Evolutionary conservation across 2,329 filamentous ascomycete genomes (phyloP), one percentile per base, ranked within the genome.

Genomic region (Pleurostoma richardsiae): DNA sequence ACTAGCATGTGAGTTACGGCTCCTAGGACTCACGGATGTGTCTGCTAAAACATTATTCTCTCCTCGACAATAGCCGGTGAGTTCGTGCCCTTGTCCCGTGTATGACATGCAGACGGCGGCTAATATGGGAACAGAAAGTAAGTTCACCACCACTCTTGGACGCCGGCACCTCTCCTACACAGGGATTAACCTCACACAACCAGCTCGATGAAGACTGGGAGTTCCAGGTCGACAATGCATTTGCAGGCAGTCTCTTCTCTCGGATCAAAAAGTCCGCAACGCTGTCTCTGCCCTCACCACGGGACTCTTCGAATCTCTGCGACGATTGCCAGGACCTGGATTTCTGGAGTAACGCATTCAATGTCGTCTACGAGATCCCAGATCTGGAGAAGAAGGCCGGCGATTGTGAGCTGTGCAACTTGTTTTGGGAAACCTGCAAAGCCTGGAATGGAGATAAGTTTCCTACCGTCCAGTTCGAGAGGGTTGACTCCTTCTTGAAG

Each of bases 321-420:
- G n/a, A 8, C n/a, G n/a, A 8, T 36, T 36, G 33, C 33, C 8
- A 36, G 33, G 33, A 8, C 33, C 8, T 36, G 33, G 33, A 36
- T n/a, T 36, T 36, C 33, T 36, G 8, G 8, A n/a, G 8, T 8
- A 8, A 8, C 8, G 8, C 8, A 36, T 36, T 36, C n/a, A 8
- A n/a, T n/a, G n/a, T 36, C n/a, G n/a, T 36, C 33, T 8, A 36
- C n/a, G n/a, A 36, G 8, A 8, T 36, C 8, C 8, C 33, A 8
- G 8, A 36, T 8, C 33, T 36, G 33, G n/a, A 36, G 33, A 36
- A 8, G 33, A 36, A 36, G n/a, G 2, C n/a, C 33, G 33, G n/a
- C 8, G 33, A 36, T n/a, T 52, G 49, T 30, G 46, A 45, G 7
- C 27, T 7, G 44, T 53, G 29, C 40, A 4, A 19, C 10, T 10